These are phyloP conservation scores for Lepidium didymum DNA, from an alignment of 345 rosid species.

Conservation along the genomic window DNA sequence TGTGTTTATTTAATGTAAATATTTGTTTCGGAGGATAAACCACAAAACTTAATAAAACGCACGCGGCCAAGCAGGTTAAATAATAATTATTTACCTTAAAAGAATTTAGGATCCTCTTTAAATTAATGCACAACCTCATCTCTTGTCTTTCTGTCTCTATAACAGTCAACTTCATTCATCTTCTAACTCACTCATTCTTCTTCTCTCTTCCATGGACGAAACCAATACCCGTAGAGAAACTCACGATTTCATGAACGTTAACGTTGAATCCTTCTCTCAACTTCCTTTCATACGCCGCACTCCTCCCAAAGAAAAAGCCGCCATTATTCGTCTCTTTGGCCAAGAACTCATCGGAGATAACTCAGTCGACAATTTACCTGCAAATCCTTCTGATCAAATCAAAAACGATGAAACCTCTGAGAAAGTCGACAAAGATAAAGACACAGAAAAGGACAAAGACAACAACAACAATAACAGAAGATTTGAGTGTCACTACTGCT, in stretches of 20 bases:
- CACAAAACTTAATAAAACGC: not conserved
- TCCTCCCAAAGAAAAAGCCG: conserved; percentile 45
- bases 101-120: conserved; percentile 25
- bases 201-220: conserved; percentile 28
- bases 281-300: conserved; percentile 67
- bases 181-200: not conserved
- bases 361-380: conserved; percentile 1
- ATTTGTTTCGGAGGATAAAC: not conserved
- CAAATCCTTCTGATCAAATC: conserved; percentile 2
- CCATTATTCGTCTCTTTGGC: conserved; percentile 78
- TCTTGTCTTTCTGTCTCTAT: conserved; percentile 19
- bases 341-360: conserved; percentile 48
- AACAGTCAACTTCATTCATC: conserved; percentile 25
- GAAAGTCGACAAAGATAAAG: conserved; percentile 38
- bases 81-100: conserved; percentile 10
- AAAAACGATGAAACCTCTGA: conserved; percentile 23
- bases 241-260: conserved; percentile 50
- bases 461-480: conserved; percentile 36
- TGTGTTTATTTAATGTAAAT: too few relatives aligned
- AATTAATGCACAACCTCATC: conserved; percentile 22
- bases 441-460: conserved; percentile 26
- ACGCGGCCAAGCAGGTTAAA: not conserved
- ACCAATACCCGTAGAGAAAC: conserved; percentile 36
- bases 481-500: conserved; percentile 95
- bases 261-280: conserved; percentile 47